A percentile compares a stretch with the other conserved stretches of the same genome.
phyloP scores from a whole-genome alignment of 805 yeast genomes.

The Barnettozyma pratensis region DNA sequence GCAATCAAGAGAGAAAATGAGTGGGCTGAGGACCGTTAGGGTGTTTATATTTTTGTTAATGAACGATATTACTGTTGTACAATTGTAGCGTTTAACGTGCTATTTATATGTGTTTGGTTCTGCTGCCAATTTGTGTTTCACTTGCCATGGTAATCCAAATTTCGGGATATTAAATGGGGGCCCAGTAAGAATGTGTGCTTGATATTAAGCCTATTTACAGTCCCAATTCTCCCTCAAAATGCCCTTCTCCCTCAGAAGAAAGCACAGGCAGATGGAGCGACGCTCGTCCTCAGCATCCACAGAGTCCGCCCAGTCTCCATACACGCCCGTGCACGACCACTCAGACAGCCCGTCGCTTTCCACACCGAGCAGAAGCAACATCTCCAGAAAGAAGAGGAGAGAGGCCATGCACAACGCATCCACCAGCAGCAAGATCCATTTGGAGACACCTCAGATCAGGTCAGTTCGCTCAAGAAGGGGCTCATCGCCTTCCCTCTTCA shows the following conservation, averaged over 20 bases:
- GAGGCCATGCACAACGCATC: neutral
- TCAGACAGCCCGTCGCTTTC: neutral
- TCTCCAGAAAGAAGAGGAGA: neutral
- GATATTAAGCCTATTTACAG: neutral
- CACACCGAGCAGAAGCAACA: neutral
- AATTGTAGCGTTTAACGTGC: too few species aligned
- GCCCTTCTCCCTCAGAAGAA: neutral
- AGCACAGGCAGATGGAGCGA: neutral
- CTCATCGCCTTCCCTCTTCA: neutral
- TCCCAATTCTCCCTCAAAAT: neutral
- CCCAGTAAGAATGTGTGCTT: neutral
- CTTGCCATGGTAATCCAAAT: neutral
- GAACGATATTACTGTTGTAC: neutral
- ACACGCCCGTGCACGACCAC: neutral
- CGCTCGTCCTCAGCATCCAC: neutral
- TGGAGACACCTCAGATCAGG: neutral
- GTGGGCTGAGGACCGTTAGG: constrained; percentile 82
- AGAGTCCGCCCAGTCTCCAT: neutral
- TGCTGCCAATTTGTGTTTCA: neutral
- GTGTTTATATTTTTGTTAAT: too few species aligned
- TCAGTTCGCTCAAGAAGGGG: neutral
- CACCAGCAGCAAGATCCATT: neutral
- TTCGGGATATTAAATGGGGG: neutral
- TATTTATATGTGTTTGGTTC: neutral
- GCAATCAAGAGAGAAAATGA: constrained; percentile 84